Evolutionary conservation across 2,329 filamentous ascomycete genomes (phyloP), one percentile per base, ranked within the genome.

Genomic region (Talaromyces albobiverticillius): DNA sequence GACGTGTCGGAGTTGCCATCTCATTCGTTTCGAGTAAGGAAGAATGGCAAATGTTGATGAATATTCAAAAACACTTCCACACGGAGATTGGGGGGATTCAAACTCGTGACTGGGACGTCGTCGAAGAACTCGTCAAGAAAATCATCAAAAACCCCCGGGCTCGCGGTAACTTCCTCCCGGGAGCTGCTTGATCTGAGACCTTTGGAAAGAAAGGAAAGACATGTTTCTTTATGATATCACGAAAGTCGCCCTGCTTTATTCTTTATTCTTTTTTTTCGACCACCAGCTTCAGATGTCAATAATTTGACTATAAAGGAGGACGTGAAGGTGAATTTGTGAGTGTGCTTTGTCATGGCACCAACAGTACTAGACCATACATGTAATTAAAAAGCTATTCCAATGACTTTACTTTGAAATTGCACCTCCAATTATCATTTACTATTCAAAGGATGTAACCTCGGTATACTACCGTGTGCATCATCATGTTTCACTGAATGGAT

Each of bases 1-100:
- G 94, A 54, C 92, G 93, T 71, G 91, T 97, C 31, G 94, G 94
- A 66, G 94, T 97, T 62, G 92, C 90, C 55, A 92, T 99, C 68
- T 95, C 88, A 60, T 96, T 99, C 64, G 90, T 99, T 51, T 89
- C 91, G 63, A 91, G 95, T 74, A 84, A 86, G 68, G 83, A 82
- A 62, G 94, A 90, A 70, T 97, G 86, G 81, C 71, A 83, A 42
- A 88, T 89, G 63, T 82, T 99, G 46, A 84, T 85, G 62, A 75
- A 82, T n/a, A 99, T 97, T 66, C 86, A 89, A 55, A 74, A 81
- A 13, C 86, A 88, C 70, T 96, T 95, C 72, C 81, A 82, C 54
- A 91, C 94, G 42, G 84, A 91, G 62, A 83, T 96, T 57, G 85
- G 90, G 45, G 86, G 87, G 61, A 83, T 99, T 46, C 85, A 91